These are phyloP conservation scores for Boletus speciosus DNA, from an alignment of 768 basidiomycete species.

Conservation along the genomic window DNA sequence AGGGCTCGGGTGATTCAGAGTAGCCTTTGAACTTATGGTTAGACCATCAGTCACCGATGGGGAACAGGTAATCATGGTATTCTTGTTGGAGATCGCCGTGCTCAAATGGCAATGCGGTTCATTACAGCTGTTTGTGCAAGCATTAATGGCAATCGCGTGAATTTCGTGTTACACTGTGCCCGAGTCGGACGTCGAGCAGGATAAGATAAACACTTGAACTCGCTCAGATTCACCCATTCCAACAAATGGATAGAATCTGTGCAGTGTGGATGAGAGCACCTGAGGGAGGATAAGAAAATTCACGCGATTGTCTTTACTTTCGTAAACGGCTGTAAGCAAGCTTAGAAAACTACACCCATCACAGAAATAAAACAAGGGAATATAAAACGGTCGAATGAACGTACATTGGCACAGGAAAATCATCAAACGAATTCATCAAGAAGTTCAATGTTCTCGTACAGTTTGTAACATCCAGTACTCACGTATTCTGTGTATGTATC, in stretches of 20 bases:
- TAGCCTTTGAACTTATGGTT: not conserved
- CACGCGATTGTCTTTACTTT: too few species aligned
- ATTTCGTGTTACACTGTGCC: too few species aligned
- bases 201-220: too few species aligned
- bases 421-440: not conserved
- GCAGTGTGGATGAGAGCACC: too few species aligned
- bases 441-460: not conserved
- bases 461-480: not conserved
- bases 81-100: not conserved
- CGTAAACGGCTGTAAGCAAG: not conserved
- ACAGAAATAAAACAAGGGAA: not conserved
- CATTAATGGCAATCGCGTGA: too few species aligned
- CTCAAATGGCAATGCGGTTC: not conserved
- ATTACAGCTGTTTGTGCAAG: too few species aligned
- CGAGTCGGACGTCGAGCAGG: too few species aligned
- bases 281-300: too few species aligned
- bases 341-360: not conserved
- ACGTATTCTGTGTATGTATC: not conserved
- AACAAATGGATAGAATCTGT: too few species aligned
- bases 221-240: too few species aligned
- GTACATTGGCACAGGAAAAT: not conserved
- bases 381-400: not conserved
- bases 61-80: not conserved
- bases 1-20: not conserved
- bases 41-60: not conserved